Base-by-base conservation (phyloP, 371 early-diverging fungal species). In the Globomyces sp. region DNA sequence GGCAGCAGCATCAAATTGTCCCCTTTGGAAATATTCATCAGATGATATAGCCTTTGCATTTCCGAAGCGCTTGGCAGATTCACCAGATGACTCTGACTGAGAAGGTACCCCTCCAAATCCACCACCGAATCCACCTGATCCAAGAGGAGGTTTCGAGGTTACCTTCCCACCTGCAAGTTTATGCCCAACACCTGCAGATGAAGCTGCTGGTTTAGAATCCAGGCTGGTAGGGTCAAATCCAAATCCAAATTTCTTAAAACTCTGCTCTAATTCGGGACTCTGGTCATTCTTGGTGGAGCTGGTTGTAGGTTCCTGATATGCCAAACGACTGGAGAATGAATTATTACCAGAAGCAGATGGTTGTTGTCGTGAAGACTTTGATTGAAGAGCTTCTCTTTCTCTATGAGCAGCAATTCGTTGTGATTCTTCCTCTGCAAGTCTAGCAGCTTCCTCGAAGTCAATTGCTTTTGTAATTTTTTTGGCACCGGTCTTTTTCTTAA, bases 391-490 rank as follows among this genome's bases (percentile, higher is more conserved):
- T 37, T 47, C 64, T 63, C 73, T 74, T 42, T 66, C 74, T 49
- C 76, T 77, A 41, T 76, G 77, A 37, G 40, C 43, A 63, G 66
- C 64, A 6, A 57, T 50, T 9, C 74, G 68, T 66, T 73, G 77
- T 53, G 89, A 91, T 36, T 87, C 89, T 71, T 92, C 94, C 69
- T 91, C 91, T 2, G 96, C 98, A 41, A 85, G 83, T 9, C 93
- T 90, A 67, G 93, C 95, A 1, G 92, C 94, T 69, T 90, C 94
- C 57, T 94, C 98, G 82, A 96, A 96, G 74, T 90, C 91, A 68
- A 87, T 81, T 5, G 68, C 63, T 42, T 89, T 89, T 40, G 86
- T 84, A 51, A 88, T 89, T 65, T 90, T 90, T 72, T 90, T 90
- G 41, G 89, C 88, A 6, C 93, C 94, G 10, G 93, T 77, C 64